Conservation (phyloP, 768 basidiomycete species). For the Boletus edulis region DNA sequence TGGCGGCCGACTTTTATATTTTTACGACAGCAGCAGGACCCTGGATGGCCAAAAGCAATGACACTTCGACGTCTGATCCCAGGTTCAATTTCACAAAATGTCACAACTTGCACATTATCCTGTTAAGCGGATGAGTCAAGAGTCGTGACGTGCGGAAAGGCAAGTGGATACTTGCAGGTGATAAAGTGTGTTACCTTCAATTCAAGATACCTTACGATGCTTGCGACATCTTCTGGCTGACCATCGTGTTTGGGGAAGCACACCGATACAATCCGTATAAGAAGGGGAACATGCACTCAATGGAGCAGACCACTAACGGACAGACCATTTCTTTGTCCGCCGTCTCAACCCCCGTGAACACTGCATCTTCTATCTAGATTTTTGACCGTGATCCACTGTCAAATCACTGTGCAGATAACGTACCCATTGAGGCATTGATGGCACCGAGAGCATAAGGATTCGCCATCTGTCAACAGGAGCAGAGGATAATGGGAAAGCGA, state of each 20-base stretch:
- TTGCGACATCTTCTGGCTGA: slow-evolving; percentile 35
- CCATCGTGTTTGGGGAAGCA: slow-evolving; percentile 5
- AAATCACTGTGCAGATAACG: not conserved
- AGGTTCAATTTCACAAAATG: not conserved
- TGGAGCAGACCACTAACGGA: not conserved
- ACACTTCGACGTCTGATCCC: too few species aligned
- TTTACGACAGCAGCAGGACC: too few species aligned
- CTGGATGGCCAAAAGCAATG: too few species aligned
- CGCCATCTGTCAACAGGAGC: not conserved
- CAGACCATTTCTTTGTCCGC: not conserved
- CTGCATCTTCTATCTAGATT: not conserved
- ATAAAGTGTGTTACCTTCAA: slow-evolving; percentile 37
- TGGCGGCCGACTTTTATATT: too few species aligned
- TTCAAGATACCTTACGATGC: slow-evolving; percentile 35
- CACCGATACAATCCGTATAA: not conserved
- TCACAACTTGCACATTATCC: slow-evolving; percentile 24
- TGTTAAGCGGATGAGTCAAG: slow-evolving; percentile 1
- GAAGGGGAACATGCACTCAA: not conserved
- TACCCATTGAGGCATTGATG: slow-evolving; percentile 33
- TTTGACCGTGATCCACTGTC: not conserved
- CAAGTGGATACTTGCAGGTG: slow-evolving; percentile 26
- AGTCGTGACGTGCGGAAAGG: not conserved
- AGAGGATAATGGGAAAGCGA: too few species aligned
- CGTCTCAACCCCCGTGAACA: not conserved
- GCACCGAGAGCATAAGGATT: slow-evolving; percentile 40